Base-by-base conservation (phyloP, 2,329 filamentous ascomycete species). In the Calycina herbarum region DNA sequence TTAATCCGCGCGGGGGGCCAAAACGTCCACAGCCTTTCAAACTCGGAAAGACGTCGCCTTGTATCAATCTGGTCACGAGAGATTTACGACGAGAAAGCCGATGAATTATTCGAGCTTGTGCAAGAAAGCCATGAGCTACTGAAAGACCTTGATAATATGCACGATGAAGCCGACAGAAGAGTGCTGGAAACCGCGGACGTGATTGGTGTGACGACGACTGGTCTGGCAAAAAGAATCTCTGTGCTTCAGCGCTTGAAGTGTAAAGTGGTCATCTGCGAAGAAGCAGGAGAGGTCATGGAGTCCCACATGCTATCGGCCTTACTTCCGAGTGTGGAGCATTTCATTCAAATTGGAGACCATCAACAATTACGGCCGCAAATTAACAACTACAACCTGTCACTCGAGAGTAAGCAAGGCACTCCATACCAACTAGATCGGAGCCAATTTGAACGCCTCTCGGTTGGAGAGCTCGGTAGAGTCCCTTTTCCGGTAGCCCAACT, bases 131-230 rank as follows among this genome's bases (percentile, higher is more conserved):
- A 69, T 1, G 24, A 35, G 0, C 10, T 64, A n/a, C 40, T 45
- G 3, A 15, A 61, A 57, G 7, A 61, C 3, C 29, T 64, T 8
- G 45, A 40, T 11, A 48, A 67, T 42, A 63, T 71, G 7, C 54
- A 69, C 27, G 64, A 64, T 6, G 68, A 71, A 57, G 60, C 68
- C 6, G 56, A 70, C 57, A 38, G 66, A 7, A 59, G 68, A 48
- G 59, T 66, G 17, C 65, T 73, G 10, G 57, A 69, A 63, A 59
- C 10, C 5, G 71, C 71, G 2, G 61, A 84, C 61, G 77, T 86
- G 5, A 82, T 87, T 54, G 84, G 85, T 0, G 71, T 85, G 3
- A 86, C 83, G 0, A 86, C 84, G 0, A 79, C 79, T 0, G 84
- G 83, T 0, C 71, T 86, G 0, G 84, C 85, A 3, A 73, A 75